These are phyloP conservation scores for Plantago ovata DNA, from an alignment of 257 asterid species.

Conservation along the genomic window DNA sequence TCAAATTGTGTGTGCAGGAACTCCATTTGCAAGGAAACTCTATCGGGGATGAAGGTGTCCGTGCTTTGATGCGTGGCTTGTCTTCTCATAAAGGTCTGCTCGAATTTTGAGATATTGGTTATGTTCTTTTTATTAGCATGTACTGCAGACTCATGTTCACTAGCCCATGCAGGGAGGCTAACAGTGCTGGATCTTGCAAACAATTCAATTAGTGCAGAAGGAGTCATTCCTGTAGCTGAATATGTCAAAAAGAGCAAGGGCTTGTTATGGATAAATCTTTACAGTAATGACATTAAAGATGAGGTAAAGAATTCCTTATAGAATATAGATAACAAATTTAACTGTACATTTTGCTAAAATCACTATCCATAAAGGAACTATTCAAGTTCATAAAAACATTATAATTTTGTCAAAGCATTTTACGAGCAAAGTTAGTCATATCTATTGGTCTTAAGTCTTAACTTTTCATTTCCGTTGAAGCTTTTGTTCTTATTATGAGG, in stretches of 20 bases:
- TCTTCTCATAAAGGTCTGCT: constrained; percentile 67
- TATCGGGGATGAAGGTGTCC: constrained; percentile 91
- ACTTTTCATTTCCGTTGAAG: background rate
- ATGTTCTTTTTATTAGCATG: constrained; percentile 8
- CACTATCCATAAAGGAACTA: too few species aligned
- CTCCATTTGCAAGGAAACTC: constrained; percentile 87
- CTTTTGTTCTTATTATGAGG: background rate
- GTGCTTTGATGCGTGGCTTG: constrained; percentile 76
- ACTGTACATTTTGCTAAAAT: too few species aligned
- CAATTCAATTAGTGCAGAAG: constrained; percentile 71
- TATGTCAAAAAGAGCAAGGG: constrained; percentile 73
- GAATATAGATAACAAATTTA: too few species aligned
- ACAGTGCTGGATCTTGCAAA: constrained; percentile 75
- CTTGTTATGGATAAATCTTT: constrained; percentile 79
- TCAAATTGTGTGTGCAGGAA: constrained; percentile 50
- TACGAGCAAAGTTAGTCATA: background rate
- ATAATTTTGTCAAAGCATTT: too few species aligned
- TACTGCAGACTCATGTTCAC: constrained; percentile 18
- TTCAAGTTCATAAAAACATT: background rate
- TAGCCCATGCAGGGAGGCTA: constrained; percentile 57
- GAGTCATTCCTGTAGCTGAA: constrained; percentile 86
- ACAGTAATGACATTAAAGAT: constrained; percentile 90
- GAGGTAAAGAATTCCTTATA: constrained; percentile 61
- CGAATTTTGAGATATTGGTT: constrained; percentile 7
- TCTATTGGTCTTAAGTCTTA: background rate